A percentile compares a stretch with the other conserved stretches of the same genome.
phyloP scores from a whole-genome alignment of 108 stramenopile genomes.

The Skeletonema tropicum region DNA sequence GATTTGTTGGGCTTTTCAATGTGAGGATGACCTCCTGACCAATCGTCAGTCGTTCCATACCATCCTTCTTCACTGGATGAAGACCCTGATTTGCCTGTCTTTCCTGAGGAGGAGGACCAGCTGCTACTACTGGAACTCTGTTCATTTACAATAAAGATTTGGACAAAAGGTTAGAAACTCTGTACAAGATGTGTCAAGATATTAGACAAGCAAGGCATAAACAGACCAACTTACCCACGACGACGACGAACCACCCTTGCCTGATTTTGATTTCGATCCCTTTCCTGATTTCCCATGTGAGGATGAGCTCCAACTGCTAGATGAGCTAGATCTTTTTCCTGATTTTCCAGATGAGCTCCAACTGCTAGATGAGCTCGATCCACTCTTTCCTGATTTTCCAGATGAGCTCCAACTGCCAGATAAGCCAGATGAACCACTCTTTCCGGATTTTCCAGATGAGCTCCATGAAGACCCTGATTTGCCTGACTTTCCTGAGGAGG shows the following conservation, averaged over 20 bases:
- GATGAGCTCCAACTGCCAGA: not conserved
- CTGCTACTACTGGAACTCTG: not conserved
- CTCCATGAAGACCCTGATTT: not conserved
- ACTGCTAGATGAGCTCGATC: no score
- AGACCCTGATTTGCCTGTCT: not conserved
- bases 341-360: conserved; percentile 13
- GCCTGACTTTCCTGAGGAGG: no score
- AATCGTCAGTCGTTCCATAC: not conserved
- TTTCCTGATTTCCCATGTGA: no score
- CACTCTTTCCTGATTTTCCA: conserved; percentile 14
- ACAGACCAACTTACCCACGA: not conserved
- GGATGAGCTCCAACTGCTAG: no score
- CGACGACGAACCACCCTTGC: not conserved
- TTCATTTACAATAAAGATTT: no score
- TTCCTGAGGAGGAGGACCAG: not conserved
- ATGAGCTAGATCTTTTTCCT: not conserved
- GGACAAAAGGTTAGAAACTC: not conserved
- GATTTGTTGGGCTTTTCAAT: not conserved
- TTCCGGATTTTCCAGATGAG: conserved; percentile 2
- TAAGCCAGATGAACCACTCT: conserved; percentile 2
- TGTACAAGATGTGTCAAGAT: not conserved
- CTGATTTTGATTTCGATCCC: no score
- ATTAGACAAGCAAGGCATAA: not conserved
- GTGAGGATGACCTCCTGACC: no score
- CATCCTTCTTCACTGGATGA: not conserved